Evolutionary conservation across 192 early-diverging fungal genomes (phyloP).

Genomic region (Linnemannia schmuckeri): DNA sequence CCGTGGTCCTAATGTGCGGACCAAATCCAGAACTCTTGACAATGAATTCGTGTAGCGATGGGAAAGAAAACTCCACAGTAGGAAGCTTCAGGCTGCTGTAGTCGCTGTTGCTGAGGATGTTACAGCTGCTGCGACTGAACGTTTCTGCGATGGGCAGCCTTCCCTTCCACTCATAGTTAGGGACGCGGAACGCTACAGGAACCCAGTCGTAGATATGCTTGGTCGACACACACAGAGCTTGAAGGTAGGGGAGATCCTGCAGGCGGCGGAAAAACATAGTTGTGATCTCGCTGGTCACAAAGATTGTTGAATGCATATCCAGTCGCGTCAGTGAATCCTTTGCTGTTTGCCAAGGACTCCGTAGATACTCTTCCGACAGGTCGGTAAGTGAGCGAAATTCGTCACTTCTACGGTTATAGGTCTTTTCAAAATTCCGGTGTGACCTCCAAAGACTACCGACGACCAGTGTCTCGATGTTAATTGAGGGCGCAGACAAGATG

Average conservation of each 20-base stretch:
- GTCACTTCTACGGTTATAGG: background rate
- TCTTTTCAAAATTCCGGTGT: background rate
- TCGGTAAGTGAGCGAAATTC: background rate
- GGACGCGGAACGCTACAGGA: background rate
- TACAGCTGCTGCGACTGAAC: background rate
- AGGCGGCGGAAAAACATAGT: background rate
- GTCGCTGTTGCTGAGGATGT: background rate
- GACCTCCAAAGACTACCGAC: background rate
- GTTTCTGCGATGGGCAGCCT: background rate
- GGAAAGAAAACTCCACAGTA: background rate
- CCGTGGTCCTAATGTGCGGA: background rate
- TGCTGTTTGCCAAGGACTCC: background rate
- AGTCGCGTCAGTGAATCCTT: background rate
- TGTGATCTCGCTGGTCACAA: background rate
- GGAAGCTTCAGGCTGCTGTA: background rate
- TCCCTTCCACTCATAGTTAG: background rate
- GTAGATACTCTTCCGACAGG: background rate
- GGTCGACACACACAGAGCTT: background rate
- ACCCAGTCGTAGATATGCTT: background rate
- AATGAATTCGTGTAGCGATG: background rate
- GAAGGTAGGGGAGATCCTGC: background rate
- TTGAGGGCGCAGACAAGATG: background rate
- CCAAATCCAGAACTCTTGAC: constrained; percentile 8
- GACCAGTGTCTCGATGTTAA: background rate
- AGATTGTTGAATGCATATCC: background rate